Conservation (phyloP, 2,329 filamentous ascomycete species). For the Diplodia mutila region DNA sequence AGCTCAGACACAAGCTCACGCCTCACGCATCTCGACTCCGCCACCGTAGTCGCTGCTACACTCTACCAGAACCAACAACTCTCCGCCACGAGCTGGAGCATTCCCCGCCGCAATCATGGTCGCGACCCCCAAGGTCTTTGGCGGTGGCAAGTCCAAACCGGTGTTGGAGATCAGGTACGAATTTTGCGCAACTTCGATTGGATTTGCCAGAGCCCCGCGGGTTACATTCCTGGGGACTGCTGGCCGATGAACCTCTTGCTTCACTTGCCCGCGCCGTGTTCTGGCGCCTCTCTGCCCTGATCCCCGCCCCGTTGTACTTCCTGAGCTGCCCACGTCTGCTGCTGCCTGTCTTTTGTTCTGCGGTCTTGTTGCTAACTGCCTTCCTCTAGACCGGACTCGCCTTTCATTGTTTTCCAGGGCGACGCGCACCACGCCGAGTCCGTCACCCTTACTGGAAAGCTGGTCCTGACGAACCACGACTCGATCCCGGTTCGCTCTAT, state of each 20-base stretch:
- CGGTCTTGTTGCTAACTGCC: not conserved
- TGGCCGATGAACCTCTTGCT: conserved; percentile 51
- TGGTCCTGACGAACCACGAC: conserved; percentile 52
- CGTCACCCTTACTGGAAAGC: conserved; percentile 51
- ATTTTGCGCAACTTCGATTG: conserved; percentile 4
- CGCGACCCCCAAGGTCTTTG: conserved; percentile 41
- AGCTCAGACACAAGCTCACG: not conserved
- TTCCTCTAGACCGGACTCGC: conserved; percentile 46
- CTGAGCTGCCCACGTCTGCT: not conserved
- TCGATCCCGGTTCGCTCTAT: conserved; percentile 53
- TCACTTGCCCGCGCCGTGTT: conserved; percentile 50
- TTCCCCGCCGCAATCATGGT: conserved; percentile 37
- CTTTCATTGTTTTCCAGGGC: conserved; percentile 56
- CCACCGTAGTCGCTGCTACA: not conserved
- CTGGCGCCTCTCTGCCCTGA: too few relatives aligned
- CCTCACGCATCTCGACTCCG: not conserved
- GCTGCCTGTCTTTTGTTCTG: not conserved
- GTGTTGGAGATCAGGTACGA: conserved; percentile 50
- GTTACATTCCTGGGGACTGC: not conserved
- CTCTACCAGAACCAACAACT: not conserved
- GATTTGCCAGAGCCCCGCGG: not conserved
- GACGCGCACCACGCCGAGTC: conserved; percentile 50
- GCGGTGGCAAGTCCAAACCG: conserved; percentile 37
- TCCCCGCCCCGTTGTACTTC: not conserved
- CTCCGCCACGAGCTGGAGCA: not conserved